Evolutionary conservation across 371 early-diverging fungal species (phyloP).

Genomic region (Rhizomucor miehei): DNA sequence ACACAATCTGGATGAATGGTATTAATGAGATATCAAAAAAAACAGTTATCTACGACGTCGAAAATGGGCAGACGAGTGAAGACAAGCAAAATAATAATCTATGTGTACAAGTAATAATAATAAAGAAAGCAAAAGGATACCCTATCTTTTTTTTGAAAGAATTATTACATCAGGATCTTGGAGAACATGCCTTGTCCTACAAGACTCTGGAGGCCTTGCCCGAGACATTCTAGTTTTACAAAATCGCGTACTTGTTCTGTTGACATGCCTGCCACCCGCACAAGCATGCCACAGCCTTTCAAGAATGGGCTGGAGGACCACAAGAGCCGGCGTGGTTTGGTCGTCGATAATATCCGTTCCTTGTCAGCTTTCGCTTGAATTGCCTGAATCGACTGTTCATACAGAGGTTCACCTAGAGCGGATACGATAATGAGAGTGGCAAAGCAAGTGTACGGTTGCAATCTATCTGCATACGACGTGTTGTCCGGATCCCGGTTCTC

Average conservation of each 20-base stretch:
- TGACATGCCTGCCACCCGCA: conserved; percentile 43
- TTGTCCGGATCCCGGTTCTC: conserved; percentile 16
- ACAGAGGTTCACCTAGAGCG: neutral
- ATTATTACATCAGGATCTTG: conserved; percentile 32
- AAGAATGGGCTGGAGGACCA: conserved; percentile 38
- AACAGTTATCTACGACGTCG: conserved; percentile 23
- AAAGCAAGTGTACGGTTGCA: conserved; percentile 42
- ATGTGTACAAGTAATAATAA: neutral
- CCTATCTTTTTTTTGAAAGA: neutral
- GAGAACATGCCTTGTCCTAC: conserved; percentile 45
- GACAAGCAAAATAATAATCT: neutral
- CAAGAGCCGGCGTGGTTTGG: conserved; percentile 20
- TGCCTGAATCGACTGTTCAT: neutral
- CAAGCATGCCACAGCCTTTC: conserved; percentile 28
- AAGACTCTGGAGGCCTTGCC: conserved; percentile 22
- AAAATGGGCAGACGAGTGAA: conserved; percentile 12
- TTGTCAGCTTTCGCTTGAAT: conserved; percentile 24
- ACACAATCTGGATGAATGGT: neutral
- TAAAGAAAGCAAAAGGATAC: too few species aligned
- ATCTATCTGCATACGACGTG: conserved; percentile 35
- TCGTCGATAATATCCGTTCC: conserved; percentile 26
- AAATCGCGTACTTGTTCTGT: conserved; percentile 46
- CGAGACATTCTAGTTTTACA: conserved; percentile 38
- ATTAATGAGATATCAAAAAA: neutral
- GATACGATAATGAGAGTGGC: conserved; percentile 41